Conservation (phyloP, 23 red algal species). For the Chondrus crispus region DNA sequence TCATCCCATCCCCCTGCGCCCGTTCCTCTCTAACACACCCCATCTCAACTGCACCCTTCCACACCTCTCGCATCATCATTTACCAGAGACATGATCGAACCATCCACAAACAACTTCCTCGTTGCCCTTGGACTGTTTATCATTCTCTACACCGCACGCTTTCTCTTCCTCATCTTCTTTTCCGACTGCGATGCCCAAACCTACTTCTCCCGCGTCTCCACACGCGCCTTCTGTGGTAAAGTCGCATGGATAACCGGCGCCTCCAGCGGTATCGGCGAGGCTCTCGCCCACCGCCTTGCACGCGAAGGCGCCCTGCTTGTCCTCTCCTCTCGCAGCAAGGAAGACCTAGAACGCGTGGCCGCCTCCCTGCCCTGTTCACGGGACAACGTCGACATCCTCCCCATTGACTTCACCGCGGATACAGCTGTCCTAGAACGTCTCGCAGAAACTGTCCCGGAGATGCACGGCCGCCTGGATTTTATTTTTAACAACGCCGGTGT, state of each 20-base stretch:
- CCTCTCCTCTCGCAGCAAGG: slow-evolving; percentile 36
- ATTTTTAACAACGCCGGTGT: slow-evolving; percentile 74
- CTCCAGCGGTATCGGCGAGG: slow-evolving; percentile 53
- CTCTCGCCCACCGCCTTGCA: slow-evolving; percentile 40
- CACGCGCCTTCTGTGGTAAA: slow-evolving; percentile 10
- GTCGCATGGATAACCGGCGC: slow-evolving; percentile 76
- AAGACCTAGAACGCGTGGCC: slow-evolving; percentile 29
- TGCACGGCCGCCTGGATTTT: slow-evolving; percentile 45
- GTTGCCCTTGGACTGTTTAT: too few relatives aligned
- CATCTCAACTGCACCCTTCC: neutral
- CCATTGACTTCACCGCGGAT: slow-evolving; percentile 31
- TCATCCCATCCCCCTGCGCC: neutral
- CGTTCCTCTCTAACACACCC: neutral
- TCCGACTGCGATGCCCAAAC: slow-evolving; percentile 51
- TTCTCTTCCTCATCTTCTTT: slow-evolving; percentile 15
- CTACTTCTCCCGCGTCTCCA: neutral
- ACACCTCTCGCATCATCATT: too few relatives aligned
- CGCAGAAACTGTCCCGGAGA: slow-evolving; percentile 8
- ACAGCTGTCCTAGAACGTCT: neutral
- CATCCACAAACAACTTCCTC: too few relatives aligned
- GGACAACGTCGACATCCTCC: slow-evolving; percentile 14
- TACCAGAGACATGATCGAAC: too few relatives aligned
- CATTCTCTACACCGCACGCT: neutral
- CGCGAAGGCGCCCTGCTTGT: slow-evolving; percentile 57
- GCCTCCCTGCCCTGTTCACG: slow-evolving; percentile 19